phyloP scores from a whole-genome alignment of 371 early-diverging fungal genomes.

The Syncephalastrum sp. region DNA sequence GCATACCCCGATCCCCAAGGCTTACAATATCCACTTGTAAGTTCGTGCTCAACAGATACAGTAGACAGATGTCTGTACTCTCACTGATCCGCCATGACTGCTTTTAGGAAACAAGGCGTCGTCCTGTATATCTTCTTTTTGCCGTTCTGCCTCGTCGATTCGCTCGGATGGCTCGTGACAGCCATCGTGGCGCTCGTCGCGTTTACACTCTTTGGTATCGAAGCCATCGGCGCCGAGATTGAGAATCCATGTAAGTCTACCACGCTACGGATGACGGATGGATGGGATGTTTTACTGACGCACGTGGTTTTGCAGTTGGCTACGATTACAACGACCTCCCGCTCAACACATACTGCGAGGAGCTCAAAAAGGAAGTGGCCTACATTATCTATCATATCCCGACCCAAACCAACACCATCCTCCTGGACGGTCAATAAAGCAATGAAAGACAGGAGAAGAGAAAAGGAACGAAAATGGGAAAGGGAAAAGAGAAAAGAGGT shows the following conservation, averaged over 20 bases:
- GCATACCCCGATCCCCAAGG: slow-evolving; percentile 76
- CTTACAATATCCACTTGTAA: slow-evolving; percentile 75
- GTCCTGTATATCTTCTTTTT: slow-evolving; percentile 65
- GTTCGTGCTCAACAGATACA: neutral
- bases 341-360: slow-evolving; percentile 38
- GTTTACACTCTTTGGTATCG: slow-evolving; percentile 77
- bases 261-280: neutral
- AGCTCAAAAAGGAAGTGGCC: slow-evolving; percentile 40
- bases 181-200: slow-evolving; percentile 62
- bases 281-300: neutral
- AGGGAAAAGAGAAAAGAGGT: neutral
- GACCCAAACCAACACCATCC: slow-evolving; percentile 31
- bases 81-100: neutral
- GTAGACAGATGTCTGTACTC: neutral
- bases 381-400: slow-evolving; percentile 48
- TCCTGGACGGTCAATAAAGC: slow-evolving; percentile 35
- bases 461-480: neutral
- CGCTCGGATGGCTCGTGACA: slow-evolving; percentile 53
- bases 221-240: slow-evolving; percentile 57
- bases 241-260: slow-evolving; percentile 39
- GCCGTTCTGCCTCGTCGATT: slow-evolving; percentile 68
- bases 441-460: no score
- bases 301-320: slow-evolving; percentile 59
- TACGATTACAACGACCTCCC: slow-evolving; percentile 54
- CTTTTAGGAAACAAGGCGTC: slow-evolving; percentile 63